Conservation (phyloP, 202 grass and related monocot species). For the Elaeis oleifera region DNA sequence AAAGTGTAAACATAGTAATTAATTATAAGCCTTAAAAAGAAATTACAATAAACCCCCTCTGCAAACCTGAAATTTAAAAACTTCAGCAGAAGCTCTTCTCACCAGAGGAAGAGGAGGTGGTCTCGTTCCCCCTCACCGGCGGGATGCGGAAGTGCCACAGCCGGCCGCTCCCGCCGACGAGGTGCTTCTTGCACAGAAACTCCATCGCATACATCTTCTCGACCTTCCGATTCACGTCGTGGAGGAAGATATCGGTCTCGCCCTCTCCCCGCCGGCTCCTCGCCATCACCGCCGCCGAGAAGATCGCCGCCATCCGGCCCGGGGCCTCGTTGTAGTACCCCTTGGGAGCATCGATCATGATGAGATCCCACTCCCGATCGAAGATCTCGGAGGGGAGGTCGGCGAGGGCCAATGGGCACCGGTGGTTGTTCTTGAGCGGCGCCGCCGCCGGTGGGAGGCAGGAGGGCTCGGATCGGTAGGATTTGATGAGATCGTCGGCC, state of each 20-base stretch:
- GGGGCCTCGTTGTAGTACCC: constrained; percentile 50
- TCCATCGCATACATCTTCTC: constrained; percentile 56
- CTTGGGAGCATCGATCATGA: constrained; percentile 84
- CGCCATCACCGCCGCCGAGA: constrained; percentile 52
- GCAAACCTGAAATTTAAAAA: too few relatives aligned
- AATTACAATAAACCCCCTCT: too few relatives aligned
- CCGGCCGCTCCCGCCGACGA: constrained; percentile 29
- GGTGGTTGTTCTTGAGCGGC: constrained; percentile 31
- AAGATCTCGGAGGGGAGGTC: constrained; percentile 58
- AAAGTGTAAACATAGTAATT: too few relatives aligned
- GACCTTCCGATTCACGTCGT: constrained; percentile 59
- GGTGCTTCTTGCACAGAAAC: constrained; percentile 50
- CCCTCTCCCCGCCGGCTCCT: constrained; percentile 36
- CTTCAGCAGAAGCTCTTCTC: constrained; percentile 27
- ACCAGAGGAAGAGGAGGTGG: not conserved
- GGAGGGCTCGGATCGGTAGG: not conserved
- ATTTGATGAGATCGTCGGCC: constrained; percentile 36
- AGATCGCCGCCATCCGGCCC: constrained; percentile 84
- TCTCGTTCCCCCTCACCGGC: constrained; percentile 18
- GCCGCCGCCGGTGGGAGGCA: constrained; percentile 22
- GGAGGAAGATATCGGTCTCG: constrained; percentile 62
- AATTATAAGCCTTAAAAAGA: too few relatives aligned
- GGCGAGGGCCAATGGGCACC: constrained; percentile 58
- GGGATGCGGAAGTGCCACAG: constrained; percentile 78
- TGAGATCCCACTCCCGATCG: constrained; percentile 69